These are phyloP conservation scores for Hypholoma sublateritium DNA, from an alignment of 768 basidiomycete species.

Conservation along the genomic window DNA sequence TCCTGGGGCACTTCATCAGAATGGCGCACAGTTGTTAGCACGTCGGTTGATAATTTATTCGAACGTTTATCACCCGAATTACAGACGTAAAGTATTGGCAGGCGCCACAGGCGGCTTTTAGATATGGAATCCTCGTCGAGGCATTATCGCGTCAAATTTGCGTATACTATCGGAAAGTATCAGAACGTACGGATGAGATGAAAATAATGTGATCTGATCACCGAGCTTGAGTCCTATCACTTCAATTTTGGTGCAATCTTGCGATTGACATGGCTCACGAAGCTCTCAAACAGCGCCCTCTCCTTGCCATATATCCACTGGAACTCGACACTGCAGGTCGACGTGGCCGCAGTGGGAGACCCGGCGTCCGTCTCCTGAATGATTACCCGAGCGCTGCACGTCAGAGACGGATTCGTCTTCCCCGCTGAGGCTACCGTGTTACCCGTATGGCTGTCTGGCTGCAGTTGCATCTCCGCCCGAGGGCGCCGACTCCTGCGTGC, in stretches of 20 bases:
- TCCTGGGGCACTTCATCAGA: no score
- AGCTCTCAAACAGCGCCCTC: slow-evolving; percentile 60
- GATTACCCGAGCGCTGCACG: slow-evolving; percentile 20
- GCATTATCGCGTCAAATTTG: no score
- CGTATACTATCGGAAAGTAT: no score
- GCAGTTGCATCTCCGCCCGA: not conserved
- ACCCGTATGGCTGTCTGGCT: no score
- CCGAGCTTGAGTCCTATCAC: not conserved
- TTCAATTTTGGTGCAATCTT: slow-evolving; percentile 33
- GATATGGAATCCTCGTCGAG: no score
- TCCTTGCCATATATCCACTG: slow-evolving; percentile 67
- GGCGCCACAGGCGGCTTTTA: no score
- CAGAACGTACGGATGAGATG: no score
- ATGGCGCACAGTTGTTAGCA: no score
- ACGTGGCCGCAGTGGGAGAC: not conserved
- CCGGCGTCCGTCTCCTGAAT: no score
- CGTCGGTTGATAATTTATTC: no score
- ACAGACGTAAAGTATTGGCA: no score
- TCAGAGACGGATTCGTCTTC: slow-evolving; percentile 13
- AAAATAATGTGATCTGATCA: not conserved
- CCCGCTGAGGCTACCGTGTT: not conserved
- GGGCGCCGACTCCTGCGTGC: slow-evolving; percentile 31
- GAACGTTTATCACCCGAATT: no score
- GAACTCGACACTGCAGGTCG: slow-evolving; percentile 27
- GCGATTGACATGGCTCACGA: slow-evolving; percentile 62